These are phyloP conservation scores for Komagataella phaffii DNA, from an alignment of 805 yeast genomes.

Conservation along the genomic window DNA sequence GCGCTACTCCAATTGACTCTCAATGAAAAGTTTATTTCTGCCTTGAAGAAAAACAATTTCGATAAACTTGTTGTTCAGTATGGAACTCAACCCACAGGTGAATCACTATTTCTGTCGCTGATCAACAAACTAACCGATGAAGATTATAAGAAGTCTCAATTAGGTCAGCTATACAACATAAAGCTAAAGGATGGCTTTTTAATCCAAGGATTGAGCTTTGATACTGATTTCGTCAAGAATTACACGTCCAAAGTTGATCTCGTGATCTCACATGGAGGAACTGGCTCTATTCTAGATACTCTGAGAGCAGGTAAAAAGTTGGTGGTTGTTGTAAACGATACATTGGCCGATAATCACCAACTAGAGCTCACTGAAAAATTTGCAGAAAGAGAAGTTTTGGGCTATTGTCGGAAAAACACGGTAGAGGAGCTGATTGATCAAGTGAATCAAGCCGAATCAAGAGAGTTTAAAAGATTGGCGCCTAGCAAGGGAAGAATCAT, in stretches of 20 bases:
- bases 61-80: constrained; percentile 39
- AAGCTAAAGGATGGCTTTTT: constrained; percentile 5
- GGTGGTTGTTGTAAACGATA: constrained; percentile 57
- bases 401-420: constrained; percentile 5
- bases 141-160: background rate
- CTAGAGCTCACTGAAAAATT: constrained; percentile 57
- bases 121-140: background rate
- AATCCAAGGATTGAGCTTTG: constrained; percentile 34
- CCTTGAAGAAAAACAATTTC: constrained; percentile 23
- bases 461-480: constrained; percentile 9
- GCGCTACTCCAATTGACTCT: constrained; percentile 35
- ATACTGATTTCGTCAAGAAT: constrained; percentile 21
- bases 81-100: constrained; percentile 22
- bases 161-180: background rate
- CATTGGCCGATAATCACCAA: constrained; percentile 84
- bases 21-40: constrained; percentile 17
- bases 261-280: constrained; percentile 81
- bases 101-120: background rate
- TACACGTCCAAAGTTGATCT: constrained; percentile 35
- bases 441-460: constrained; percentile 5
- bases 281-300: constrained; percentile 83
- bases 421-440: constrained; percentile 7
- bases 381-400: constrained; percentile 17
- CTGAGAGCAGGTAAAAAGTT: constrained; percentile 41
- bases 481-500: constrained; percentile 10